Evolutionary conservation across 331 rosid genomes (phyloP), one percentile per base, ranked within the genome.

Genomic region (Ulmus americana): DNA sequence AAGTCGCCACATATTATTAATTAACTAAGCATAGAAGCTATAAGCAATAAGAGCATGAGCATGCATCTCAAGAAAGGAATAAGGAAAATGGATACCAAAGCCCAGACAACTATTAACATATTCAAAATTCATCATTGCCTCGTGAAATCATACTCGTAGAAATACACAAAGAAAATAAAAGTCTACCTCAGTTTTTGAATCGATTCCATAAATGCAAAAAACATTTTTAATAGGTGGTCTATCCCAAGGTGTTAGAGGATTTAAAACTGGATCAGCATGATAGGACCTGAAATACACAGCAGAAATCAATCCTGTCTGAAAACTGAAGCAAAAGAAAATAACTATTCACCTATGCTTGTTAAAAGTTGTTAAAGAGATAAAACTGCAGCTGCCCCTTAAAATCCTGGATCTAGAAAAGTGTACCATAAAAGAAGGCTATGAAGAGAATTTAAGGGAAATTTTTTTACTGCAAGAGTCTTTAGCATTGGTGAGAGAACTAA

Each of bases 171-270:
- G 52, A 64, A 64, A 65, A 41, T 61, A 28, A 44, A 71, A 77
- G 5, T 48, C 48, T 86, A 92, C 98, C 98, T 92, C 95, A 35
- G 98, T 92, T 79, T 83, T 89, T 67, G 77, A 72, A 73, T 85
- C 95, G 61, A 78, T 64, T 52, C 98, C 98, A 45, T 89, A 89
- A 64, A 92, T 89, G 78, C 98, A 89, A 67, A 86, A 92, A 68
- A 92, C 84, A 69, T 90, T 92, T 81, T 79, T 90, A 52, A 92
- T 71, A 42, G 98, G 98, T 43, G 98, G 98, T 49, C 98, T 88
- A 71, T 92, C 98, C 97, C 95, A 86, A 76, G 98, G 97, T 63
- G 97, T 83, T 14, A 92, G 87, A 59, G 98, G 98, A 77, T 92
- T 92, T 55, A 92, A 78, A 74, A 89, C 82, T 57, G 92, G 94